Percentiles rank a stretch among this genome's conserved stretches.
These are phyloP conservation scores for Suillus brevipes DNA, from an alignment of 768 basidiomycete species.

Conservation along the genomic window DNA sequence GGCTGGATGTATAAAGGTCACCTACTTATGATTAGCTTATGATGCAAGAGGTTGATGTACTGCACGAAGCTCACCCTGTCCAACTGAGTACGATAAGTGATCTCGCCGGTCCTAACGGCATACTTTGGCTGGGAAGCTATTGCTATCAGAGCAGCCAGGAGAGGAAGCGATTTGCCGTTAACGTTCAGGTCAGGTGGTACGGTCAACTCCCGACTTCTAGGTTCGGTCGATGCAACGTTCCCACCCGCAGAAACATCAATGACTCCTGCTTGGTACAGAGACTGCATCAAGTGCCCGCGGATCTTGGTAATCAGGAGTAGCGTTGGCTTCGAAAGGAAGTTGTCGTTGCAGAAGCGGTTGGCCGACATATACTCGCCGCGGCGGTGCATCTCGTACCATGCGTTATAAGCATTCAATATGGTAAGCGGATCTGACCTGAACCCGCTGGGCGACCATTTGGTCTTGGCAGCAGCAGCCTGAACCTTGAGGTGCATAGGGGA, in stretches of 20 bases:
- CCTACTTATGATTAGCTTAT: slow-evolving; percentile 40
- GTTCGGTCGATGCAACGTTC: slow-evolving; percentile 29
- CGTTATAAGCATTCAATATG: slow-evolving; percentile 75
- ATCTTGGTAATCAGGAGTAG: slow-evolving; percentile 79
- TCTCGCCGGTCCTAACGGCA: slow-evolving; percentile 72
- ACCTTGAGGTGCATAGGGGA: slow-evolving; percentile 74
- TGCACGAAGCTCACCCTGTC: slow-evolving; percentile 66
- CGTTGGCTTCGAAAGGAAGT: slow-evolving; percentile 88
- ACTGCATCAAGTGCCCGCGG: slow-evolving; percentile 72
- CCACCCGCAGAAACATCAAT: slow-evolving; percentile 81
- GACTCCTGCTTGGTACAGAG: slow-evolving; percentile 77
- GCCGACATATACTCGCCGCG: slow-evolving; percentile 63
- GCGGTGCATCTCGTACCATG: slow-evolving; percentile 74
- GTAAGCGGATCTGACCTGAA: slow-evolving; percentile 86
- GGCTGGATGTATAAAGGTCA: slow-evolving; percentile 77
- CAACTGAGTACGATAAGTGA: slow-evolving; percentile 66
- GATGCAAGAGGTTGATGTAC: slow-evolving; percentile 3
- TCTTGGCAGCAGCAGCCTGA: slow-evolving; percentile 71
- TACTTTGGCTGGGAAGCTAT: slow-evolving; percentile 90
- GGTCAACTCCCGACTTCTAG: slow-evolving; percentile 34
- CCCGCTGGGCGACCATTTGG: slow-evolving; percentile 73
- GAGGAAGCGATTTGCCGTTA: slow-evolving; percentile 72
- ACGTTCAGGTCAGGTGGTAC: slow-evolving; percentile 70
- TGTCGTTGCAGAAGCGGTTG: slow-evolving; percentile 76
- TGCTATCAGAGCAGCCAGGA: slow-evolving; percentile 82